Base-by-base conservation (phyloP, 139 green algal species). In the Tetradesmus lagerheimii region DNA sequence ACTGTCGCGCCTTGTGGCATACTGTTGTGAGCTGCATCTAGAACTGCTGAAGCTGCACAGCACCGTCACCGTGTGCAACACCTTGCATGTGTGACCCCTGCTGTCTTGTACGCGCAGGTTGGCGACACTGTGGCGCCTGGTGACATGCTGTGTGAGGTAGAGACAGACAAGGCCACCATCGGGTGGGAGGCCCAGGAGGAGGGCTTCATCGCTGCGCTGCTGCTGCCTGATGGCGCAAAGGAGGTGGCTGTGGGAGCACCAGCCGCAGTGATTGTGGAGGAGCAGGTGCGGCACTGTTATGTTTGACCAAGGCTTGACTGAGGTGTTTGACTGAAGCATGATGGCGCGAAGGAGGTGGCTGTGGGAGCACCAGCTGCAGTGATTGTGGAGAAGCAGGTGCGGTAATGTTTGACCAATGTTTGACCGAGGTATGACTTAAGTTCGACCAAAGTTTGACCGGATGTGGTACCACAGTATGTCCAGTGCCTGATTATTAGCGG, bases 141-240 rank as follows among this genome's bases (percentile, higher is more conserved):
- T 4, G 98, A 99, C 83, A 91, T 99, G 66, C 94, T 99, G 47
- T 97, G 93, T 57, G 98, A 99, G 86, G 95, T 99, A 34, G 98
- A 99, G 93, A 99, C 98, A 2, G 98, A 99, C 93, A 99, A 99
- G 95, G 97, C 97, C 43, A 98, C 96, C n/a, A 98, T 99, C 75
- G 96, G 96, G 41, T 99, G 96, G 97, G 98, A 99, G 92, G 90
- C 94, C 1, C 95, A 98, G 92, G 98, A 99, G 79, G 98, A 99
- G 79, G 98, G 98, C 18, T 97, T 96, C 45, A 64, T 99, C 39
- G 97, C 97, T 6, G 96, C 95, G 86, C 97, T 99, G n/a, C 89
- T 99, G 43, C 78, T 96, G 31, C 86, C 93, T 0, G 93, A 93
- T 14, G 96, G 96, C 34, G 80, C 94, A 31, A 94, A 97, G 83